Conservation (phyloP, 2,329 filamentous ascomycete species). For the Aspergillus sp. region DNA sequence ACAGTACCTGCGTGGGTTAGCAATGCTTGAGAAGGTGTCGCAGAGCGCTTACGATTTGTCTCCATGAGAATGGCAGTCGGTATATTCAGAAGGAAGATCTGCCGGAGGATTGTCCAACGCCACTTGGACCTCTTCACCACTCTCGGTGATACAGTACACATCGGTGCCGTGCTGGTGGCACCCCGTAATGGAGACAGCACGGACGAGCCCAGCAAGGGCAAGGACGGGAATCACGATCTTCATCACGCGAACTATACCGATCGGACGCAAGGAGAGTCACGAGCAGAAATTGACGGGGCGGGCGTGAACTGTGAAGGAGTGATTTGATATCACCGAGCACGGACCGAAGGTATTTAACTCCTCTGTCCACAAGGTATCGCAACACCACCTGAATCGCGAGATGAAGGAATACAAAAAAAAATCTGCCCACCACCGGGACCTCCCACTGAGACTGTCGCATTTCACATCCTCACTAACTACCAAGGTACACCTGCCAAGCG, state of each 20-base stretch:
- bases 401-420: background rate
- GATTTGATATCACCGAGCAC: background rate
- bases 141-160: conserved; percentile 36
- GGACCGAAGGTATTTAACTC: background rate
- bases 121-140: conserved; percentile 39
- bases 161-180: conserved; percentile 51
- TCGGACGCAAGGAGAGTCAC: background rate
- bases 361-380: conserved; percentile 7
- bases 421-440: background rate
- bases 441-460: conserved; percentile 3
- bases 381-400: background rate
- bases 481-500: conserved; percentile 27
- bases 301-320: background rate
- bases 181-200: conserved; percentile 49
- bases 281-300: background rate
- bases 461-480: conserved; percentile 14
- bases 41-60: conserved; percentile 49
- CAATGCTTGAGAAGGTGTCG: background rate
- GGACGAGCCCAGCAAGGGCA: conserved; percentile 13
- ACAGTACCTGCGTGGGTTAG: conserved; percentile 54
- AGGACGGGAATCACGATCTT: conserved; percentile 6
- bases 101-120: conserved; percentile 53
- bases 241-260: background rate
- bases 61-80: conserved; percentile 64
- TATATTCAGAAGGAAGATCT: conserved; percentile 61